Evolutionary conservation across 2,329 filamentous ascomycete genomes (phyloP), one percentile per base, ranked within the genome.

Genomic region (Nemania bipapillata): DNA sequence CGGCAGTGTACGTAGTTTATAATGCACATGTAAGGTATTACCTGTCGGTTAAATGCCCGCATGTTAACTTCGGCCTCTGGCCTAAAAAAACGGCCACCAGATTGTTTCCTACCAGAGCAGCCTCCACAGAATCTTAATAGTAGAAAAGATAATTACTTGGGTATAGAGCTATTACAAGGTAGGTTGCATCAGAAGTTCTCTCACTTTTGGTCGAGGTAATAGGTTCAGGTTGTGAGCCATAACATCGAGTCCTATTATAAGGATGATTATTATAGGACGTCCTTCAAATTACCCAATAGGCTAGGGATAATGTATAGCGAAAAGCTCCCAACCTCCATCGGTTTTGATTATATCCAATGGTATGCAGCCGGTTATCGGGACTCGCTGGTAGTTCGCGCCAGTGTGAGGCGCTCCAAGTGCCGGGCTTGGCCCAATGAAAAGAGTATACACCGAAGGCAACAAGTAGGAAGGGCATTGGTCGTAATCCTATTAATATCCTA

Each of bases 271-370:
- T 17, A 54, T 63, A 20, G 2, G n/a, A 28, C 24, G 12, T 17
- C 15, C 17, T 30, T 7, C 22, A 15, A 65, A 56, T 68, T 68
- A 68, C 4, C 56, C 65, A 11, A 68, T 65, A 68, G 65, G 65
- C 20, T n/a, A 32, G 54, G 65, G 32, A 56, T 30, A 68, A 68
- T 61, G n/a, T 68, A 35, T 12, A 6, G 35, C 12, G 20, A 53
- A n/a, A 57, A 42, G 32, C 60, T 11, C n/a, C 20, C 28, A 47
- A 1, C 35, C 50, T 64, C 17, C 42, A 35, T 57, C 22, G 35
- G 57, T 55, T 65, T 61, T 28, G 3, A 9, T 20, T 1, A 20
- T 5, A 12, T 2, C 65, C 65, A 68, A 65, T 68, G 37, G 26
- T 20, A 65, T 56, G 55, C 20, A 22, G 26, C 61, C 61, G 65